Evolutionary conservation across 1,284 basidiomycete species (phyloP), one percentile per base, ranked within the genome.

Genomic region (Sporisorium sorghi): DNA sequence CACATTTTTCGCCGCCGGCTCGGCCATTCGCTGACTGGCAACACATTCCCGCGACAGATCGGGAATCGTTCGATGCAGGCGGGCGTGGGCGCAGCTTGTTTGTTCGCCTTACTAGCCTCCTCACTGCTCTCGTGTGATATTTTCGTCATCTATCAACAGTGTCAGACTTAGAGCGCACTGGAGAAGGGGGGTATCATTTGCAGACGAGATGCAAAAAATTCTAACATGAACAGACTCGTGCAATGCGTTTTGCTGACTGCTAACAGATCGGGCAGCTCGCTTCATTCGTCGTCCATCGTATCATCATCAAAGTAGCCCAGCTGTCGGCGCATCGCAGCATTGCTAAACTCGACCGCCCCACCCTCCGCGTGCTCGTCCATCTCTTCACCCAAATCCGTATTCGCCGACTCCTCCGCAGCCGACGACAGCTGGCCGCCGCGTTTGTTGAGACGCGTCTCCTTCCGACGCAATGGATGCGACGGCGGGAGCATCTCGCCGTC

Each of bases 361-460:
- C 59, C 61, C 23, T 73, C 66, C 0, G 59, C 73, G 30, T 55
- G 59, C 26, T 73, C 65, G 28, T 76, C 73, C 15, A 74, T 47
- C 15, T 70, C 66, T 17, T 64, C 61, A 17, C 71, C 71, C 33
- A 74, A 42, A 46, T 74, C 72, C 17, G 72, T 74, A n/a, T 32
- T 52, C 14, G 33, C 44, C 21, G 71, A 69, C 33, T 72, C 65
- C 48, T 63, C 65, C 2, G 63, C 65, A 1, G 61, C 73, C 8
- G 65, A 58, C 26, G 61, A 68, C 5, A 40, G 23, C 23, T 54
- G 53, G 1, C 39, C 39, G 37, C 70, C 47, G 42, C 70, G 55
- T 51, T 72, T 64, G 54, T 66, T 70, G 37, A 61, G 56, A 2
- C 63, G 42, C 17, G 63, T 63, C 48, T 68, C 68, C 21, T 62